Evolutionary conservation across 2,329 filamentous ascomycete species (phyloP), one percentile per base, ranked within the genome.

Genomic region (Paradendryphiella salina): DNA sequence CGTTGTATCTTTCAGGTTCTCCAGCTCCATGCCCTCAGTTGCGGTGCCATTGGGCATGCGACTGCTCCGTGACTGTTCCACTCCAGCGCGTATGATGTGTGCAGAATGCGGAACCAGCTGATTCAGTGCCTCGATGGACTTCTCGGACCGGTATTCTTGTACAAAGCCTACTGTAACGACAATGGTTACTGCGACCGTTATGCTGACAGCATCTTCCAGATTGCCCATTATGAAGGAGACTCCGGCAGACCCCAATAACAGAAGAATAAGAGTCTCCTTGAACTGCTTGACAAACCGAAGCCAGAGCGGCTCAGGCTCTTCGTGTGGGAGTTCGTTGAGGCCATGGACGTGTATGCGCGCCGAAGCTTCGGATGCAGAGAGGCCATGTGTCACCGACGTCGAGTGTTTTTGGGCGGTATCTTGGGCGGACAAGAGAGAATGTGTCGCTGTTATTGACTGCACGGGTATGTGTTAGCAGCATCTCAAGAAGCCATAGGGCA

Each of bases 101-200:
- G 95, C 94, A 71, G 92, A 90, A 71, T 97, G 95, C 21, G 94
- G 95, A 0, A 99, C 93, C 20, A 99, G 79, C 64, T 94, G 90
- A 68, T 89, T 96, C 61, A 99, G 79, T 15, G 94, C 94, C 74
- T 99, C 94, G 60, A 99, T 85, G 2, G 93, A 97, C 75, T 99
- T 95, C 72, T 99, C 94, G 6, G 94, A 97, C 52, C 94, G 83
- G 73, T 99, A 99, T 75, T 99, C 94, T 71, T 99, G 94, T 44
- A 97, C 85, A 64, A 99, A 99, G 1, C 93, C 94, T 34, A 99
- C 94, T 0, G 88, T 88, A 18, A 99, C 92, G 5, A 99, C 94
- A 63, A 99, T 99, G 20, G 92, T 96, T 17, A 99, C 94, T 1
- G 94, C 94, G 26, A 96, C 86, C 0, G 93, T 89, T 67, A 99